phyloP scores from a whole-genome alignment of 148 eudicot genomes.

The Amaranthus cruentus region DNA sequence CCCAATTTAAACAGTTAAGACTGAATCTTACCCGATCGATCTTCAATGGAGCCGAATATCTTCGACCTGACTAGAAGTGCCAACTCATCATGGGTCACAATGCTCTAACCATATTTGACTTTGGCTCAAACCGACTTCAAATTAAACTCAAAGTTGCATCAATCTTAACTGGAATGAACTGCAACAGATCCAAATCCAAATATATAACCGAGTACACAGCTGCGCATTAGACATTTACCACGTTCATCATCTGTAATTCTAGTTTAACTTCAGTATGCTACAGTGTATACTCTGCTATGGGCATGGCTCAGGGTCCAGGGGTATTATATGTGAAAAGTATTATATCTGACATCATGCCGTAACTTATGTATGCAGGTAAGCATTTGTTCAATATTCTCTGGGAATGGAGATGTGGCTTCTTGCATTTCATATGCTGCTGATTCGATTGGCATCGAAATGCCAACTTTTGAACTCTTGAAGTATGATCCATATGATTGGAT shows the following conservation, averaged over 20 bases:
- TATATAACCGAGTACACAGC: too few relatives aligned
- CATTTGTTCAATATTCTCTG: slow-evolving; percentile 65
- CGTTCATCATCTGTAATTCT: not conserved
- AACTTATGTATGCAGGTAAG: slow-evolving; percentile 48
- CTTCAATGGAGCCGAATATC: too few relatives aligned
- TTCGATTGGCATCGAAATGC: slow-evolving; percentile 77
- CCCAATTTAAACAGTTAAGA: too few relatives aligned
- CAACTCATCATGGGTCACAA: too few relatives aligned
- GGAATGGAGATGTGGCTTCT: slow-evolving; percentile 51
- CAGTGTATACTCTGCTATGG: not conserved
- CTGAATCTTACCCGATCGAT: too few relatives aligned
- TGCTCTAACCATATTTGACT: too few relatives aligned
- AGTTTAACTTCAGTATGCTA: not conserved
- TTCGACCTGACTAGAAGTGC: too few relatives aligned
- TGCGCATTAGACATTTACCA: not conserved
- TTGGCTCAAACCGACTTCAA: too few relatives aligned
- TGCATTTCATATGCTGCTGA: slow-evolving; percentile 75
- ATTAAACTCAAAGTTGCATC: too few relatives aligned
- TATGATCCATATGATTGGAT: slow-evolving; percentile 84
- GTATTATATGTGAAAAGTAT: not conserved
- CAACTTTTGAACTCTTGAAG: slow-evolving; percentile 56
- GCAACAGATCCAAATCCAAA: too few relatives aligned
- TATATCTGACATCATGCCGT: not conserved
- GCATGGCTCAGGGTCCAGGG: not conserved
- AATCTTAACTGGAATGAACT: too few relatives aligned